phyloP scores from a whole-genome alignment of 805 yeast species.

The Spathaspora hagerdaliae region DNA sequence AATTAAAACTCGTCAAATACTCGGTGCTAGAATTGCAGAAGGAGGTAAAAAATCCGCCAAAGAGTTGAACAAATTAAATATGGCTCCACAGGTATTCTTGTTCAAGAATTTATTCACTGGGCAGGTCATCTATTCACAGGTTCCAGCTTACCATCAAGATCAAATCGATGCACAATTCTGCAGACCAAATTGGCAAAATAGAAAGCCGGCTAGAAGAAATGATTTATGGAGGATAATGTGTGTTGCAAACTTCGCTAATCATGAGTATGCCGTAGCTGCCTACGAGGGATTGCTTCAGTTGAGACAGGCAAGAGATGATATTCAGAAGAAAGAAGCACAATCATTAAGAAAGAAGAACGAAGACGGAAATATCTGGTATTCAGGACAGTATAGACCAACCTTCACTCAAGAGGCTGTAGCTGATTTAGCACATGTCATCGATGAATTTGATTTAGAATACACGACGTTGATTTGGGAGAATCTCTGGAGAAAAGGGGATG shows the following conservation, averaged over 20 bases:
- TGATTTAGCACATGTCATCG: constrained; percentile 69
- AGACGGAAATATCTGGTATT: constrained; percentile 80
- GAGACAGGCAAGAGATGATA: constrained; percentile 67
- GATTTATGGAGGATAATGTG: constrained; percentile 92
- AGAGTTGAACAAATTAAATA: constrained; percentile 43
- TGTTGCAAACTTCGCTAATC: constrained; percentile 61
- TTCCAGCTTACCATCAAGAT: constrained; percentile 57
- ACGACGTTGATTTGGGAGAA: constrained; percentile 77
- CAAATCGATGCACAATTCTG: constrained; percentile 70
- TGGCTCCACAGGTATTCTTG: constrained; percentile 79
- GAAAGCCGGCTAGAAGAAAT: constrained; percentile 71
- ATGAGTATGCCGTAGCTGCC: constrained; percentile 66
- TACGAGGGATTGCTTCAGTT: constrained; percentile 72
- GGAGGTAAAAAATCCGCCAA: constrained; percentile 27
- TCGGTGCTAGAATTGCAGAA: constrained; percentile 41
- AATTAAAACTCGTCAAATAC: constrained; percentile 37
- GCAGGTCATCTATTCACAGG: constrained; percentile 84
- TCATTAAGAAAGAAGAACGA: constrained; percentile 66
- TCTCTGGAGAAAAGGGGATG: constrained; percentile 83
- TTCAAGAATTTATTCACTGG: constrained; percentile 87
- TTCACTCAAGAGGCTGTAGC: constrained; percentile 90
- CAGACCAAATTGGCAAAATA: constrained; percentile 87
- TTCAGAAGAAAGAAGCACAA: constrained; percentile 57
- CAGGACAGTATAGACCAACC: constrained; percentile 86
- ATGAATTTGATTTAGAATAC: constrained; percentile 48